These are phyloP conservation scores for Pseudovirgaria hyperparasitica DNA, from an alignment of 2,329 filamentous ascomycete species.

Conservation along the genomic window DNA sequence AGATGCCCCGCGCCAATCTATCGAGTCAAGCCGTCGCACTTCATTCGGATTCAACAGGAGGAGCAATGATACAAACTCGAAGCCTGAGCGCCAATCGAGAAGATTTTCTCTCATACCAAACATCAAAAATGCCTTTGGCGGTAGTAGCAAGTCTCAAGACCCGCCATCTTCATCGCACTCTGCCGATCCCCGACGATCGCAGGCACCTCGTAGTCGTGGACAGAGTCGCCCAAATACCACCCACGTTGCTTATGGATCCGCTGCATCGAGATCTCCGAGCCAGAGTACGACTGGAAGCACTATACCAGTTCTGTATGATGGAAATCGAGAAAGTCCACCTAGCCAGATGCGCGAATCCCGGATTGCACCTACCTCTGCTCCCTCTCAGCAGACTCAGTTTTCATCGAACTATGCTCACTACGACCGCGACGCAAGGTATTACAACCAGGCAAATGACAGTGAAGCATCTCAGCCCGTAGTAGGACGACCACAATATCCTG, in stretches of 20 bases:
- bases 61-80: conserved; percentile 24
- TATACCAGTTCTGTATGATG: conserved; percentile 30
- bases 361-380: conserved; percentile 20
- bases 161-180: conserved; percentile 18
- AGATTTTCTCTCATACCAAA: conserved; percentile 39
- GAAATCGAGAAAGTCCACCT: conserved; percentile 13
- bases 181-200: conserved; percentile 21
- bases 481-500: conserved; percentile 26
- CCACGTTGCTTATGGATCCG: conserved; percentile 33
- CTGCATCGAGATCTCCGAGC: conserved; percentile 30
- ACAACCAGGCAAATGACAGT: conserved; percentile 19
- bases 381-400: conserved; percentile 24
- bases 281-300: conserved; percentile 31
- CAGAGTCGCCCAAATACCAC: conserved; percentile 19
- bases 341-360: conserved; percentile 9
- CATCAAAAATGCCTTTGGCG: conserved; percentile 30
- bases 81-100: conserved; percentile 27
- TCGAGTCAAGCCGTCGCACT: conserved; percentile 34
- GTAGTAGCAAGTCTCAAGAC: conserved; percentile 22
- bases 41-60: conserved; percentile 38
- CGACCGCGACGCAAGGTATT: conserved; percentile 11
- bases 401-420: conserved; percentile 18
- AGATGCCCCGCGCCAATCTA: conserved; percentile 38
- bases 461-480: conserved; percentile 21
- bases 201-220: conserved; percentile 18